Conservation (phyloP, 2,329 filamentous ascomycete species). For the Sarocladium brachiariae region DNA sequence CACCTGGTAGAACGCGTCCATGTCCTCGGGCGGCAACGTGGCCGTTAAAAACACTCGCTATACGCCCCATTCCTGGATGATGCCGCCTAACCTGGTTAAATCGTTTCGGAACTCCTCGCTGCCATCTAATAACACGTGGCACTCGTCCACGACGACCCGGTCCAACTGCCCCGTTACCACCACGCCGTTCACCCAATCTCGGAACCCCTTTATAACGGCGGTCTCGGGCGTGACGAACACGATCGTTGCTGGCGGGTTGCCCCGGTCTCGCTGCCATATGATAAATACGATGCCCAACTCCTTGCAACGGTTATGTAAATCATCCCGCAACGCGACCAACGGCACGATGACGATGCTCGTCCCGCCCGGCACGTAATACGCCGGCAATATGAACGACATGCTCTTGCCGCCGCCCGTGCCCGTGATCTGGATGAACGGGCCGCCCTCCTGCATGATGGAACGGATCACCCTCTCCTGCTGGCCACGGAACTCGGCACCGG, state of each 20-base stretch:
- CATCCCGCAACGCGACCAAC: background rate
- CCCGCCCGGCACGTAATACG: background rate
- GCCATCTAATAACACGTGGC: slow-evolving; percentile 1
- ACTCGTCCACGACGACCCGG: background rate
- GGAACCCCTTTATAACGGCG: slow-evolving; percentile 2
- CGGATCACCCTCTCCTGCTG: slow-evolving; percentile 8
- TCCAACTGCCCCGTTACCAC: background rate
- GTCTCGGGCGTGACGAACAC: slow-evolving; percentile 4
- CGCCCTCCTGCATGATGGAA: slow-evolving; percentile 6
- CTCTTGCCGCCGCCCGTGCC: slow-evolving; percentile 13
- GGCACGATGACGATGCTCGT: slow-evolving; percentile 9
- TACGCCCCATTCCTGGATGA: background rate
- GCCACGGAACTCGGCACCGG: slow-evolving; percentile 7
- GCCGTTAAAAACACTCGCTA: slow-evolving; percentile 7
- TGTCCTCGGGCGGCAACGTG: background rate
- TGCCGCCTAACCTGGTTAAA: background rate
- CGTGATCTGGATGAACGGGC: slow-evolving; percentile 10
- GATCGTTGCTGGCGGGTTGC: background rate
- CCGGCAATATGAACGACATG: slow-evolving; percentile 14
- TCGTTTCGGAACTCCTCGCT: slow-evolving; percentile 1
- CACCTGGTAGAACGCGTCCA: background rate
- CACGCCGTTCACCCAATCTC: background rate
- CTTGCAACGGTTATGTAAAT: slow-evolving; percentile 2
- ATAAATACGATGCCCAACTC: background rate
- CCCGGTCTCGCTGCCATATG: background rate